Evolutionary conservation across 1,284 basidiomycete species (phyloP).

Genomic region (Ceratobasidium sp.): DNA sequence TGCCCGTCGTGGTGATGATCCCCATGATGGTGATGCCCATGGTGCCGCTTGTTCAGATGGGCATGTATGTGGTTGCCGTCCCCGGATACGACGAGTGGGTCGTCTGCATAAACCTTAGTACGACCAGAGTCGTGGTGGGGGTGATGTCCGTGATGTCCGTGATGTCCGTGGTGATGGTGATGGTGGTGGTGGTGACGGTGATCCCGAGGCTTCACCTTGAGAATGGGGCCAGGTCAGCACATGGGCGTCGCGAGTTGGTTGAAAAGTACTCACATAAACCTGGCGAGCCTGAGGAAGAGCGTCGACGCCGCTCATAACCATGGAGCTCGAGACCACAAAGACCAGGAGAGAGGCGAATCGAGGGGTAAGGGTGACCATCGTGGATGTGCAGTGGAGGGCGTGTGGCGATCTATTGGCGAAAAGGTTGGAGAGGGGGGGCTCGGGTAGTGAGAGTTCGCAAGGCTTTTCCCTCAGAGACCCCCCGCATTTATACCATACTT

Average conservation of each 20-base stretch:
- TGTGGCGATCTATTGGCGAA: constrained; percentile 5
- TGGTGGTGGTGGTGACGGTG: constrained; percentile 15
- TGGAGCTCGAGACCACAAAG: constrained; percentile 21
- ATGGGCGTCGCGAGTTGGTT: not conserved
- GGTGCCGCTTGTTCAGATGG: not conserved
- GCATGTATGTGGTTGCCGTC: constrained; percentile 21
- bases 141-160: constrained; percentile 3
- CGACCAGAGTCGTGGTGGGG: not conserved
- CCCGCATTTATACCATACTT: not conserved
- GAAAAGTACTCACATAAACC: not conserved
- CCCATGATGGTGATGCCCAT: constrained; percentile 6
- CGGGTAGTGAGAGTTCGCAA: not conserved
- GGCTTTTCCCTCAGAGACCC: too few relatives aligned
- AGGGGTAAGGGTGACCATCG: constrained; percentile 21
- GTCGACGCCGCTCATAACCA: not conserved
- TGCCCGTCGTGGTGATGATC: constrained; percentile 17
- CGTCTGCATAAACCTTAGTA: constrained; percentile 28
- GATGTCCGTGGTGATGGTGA: constrained; percentile 17
- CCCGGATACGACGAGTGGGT: constrained; percentile 14
- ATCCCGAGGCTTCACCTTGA: not conserved
- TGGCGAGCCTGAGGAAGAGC: constrained; percentile 27
- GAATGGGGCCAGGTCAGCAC: not conserved
- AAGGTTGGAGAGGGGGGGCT: not conserved
- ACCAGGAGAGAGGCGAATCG: constrained; percentile 28
- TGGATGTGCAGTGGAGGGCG: not conserved